phyloP scores from a whole-genome alignment of 306 rosid species.

The Acmispon strigosus region DNA sequence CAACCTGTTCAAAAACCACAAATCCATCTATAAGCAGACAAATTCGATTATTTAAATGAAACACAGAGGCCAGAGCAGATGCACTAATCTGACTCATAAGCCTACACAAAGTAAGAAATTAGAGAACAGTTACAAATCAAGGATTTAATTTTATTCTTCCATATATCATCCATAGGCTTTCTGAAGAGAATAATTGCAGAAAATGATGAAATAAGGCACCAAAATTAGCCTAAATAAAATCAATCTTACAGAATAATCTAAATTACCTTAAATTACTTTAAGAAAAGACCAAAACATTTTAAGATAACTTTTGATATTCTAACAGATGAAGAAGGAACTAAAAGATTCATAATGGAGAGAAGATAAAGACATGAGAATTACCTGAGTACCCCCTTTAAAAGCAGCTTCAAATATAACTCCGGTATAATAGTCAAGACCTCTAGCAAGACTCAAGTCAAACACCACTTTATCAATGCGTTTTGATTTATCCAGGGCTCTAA shows the following conservation, averaged over 20 bases:
- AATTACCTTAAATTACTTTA: no score
- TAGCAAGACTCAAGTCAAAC: slow-evolving; percentile 95
- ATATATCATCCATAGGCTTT: not conserved
- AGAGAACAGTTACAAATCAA: not conserved
- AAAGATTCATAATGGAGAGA: not conserved
- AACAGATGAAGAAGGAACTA: not conserved
- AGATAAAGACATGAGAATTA: slow-evolving; percentile 22
- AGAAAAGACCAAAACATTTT: no score
- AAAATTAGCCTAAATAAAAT: no score
- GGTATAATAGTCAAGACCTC: slow-evolving; percentile 96
- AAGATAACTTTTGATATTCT: no score
- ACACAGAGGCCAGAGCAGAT: not conserved
- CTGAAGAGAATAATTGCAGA: not conserved
- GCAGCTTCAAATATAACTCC: slow-evolving; percentile 94
- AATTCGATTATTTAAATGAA: not conserved
- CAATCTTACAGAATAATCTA: no score
- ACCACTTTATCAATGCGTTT: slow-evolving; percentile 62
- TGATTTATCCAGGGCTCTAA: slow-evolving; percentile 67
- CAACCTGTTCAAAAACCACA: slow-evolving; percentile 51
- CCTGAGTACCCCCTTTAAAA: slow-evolving; percentile 84
- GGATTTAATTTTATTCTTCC: not conserved
- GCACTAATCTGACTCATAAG: slow-evolving; percentile 1
- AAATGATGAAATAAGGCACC: not conserved
- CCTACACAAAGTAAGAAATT: not conserved
- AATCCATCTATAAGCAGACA: not conserved